Conservation (phyloP, 2,329 filamentous ascomycete species). For the Fusarium buxicola region DNA sequence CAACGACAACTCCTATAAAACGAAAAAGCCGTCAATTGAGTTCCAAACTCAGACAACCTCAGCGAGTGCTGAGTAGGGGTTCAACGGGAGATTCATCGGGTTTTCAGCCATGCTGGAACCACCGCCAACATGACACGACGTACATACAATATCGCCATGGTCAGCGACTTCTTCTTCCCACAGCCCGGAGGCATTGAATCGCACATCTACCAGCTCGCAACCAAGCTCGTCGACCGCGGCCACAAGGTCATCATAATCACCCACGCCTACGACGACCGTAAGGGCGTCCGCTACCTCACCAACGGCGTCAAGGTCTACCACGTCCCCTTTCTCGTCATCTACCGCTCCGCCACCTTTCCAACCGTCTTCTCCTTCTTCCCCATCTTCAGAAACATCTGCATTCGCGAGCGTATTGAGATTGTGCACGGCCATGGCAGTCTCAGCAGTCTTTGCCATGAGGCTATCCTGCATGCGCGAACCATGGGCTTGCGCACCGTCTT, state of each 20-base stretch:
- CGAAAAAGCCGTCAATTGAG: background rate
- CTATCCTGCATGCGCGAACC: constrained; percentile 91
- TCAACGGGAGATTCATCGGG: background rate
- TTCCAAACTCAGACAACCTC: background rate
- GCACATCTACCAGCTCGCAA: constrained; percentile 97
- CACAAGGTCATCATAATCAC: constrained; percentile 99
- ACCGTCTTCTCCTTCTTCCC: constrained; percentile 99
- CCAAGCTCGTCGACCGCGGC: constrained; percentile 95
- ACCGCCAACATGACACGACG: constrained; percentile 61
- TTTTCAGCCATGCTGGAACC: constrained; percentile 29
- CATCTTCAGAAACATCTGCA: constrained; percentile 94
- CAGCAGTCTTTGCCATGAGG: constrained; percentile 93
- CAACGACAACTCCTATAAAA: no score
- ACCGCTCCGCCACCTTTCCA: constrained; percentile 91
- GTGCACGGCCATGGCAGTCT: constrained; percentile 97
- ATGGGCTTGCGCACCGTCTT: constrained; percentile 98
- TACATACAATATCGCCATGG: constrained; percentile 84
- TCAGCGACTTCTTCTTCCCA: constrained; percentile 99
- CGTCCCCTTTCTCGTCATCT: constrained; percentile 95
- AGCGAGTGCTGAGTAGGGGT: constrained; percentile 18
- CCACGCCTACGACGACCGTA: constrained; percentile 91
- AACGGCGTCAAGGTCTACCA: constrained; percentile 99
- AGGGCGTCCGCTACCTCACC: constrained; percentile 92
- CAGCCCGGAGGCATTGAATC: constrained; percentile 97
- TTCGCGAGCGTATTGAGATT: constrained; percentile 95